These are phyloP conservation scores for Akanthomyces muscarius DNA, from an alignment of 2,329 filamentous ascomycete genomes.

Conservation along the genomic window DNA sequence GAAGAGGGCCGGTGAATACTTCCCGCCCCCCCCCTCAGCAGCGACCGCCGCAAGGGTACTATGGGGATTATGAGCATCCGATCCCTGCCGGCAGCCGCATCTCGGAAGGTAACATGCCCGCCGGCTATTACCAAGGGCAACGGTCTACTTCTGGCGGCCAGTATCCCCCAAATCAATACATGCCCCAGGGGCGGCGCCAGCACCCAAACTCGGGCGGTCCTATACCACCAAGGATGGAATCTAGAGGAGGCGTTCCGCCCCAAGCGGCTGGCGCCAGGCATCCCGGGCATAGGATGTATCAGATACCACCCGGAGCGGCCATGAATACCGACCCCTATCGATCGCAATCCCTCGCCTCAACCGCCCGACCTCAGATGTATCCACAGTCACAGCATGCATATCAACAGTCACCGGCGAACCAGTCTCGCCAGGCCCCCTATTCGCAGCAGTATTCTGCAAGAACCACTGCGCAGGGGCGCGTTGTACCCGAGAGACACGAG, in stretches of 20 bases:
- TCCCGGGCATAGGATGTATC: conserved; percentile 57
- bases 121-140: conserved; percentile 51
- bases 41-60: conserved; percentile 37
- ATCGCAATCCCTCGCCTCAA: conserved; percentile 85
- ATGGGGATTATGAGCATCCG: conserved; percentile 30
- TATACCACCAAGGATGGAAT: conserved; percentile 64
- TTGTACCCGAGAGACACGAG: conserved; percentile 87
- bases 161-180: conserved; percentile 41
- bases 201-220: conserved; percentile 40
- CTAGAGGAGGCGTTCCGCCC: conserved; percentile 46
- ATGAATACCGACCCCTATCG: conserved; percentile 82
- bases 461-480: conserved; percentile 85
- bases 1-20: conserved; percentile 49
- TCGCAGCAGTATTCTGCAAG: conserved; percentile 62
- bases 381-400: conserved; percentile 59
- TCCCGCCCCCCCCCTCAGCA: conserved; percentile 62
- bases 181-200: conserved; percentile 46
- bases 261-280: conserved; percentile 37
- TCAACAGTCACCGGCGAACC: conserved; percentile 63
- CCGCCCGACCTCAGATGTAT: conserved; percentile 69
- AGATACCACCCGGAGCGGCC: conserved; percentile 61
- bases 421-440: conserved; percentile 73
- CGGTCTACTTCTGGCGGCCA: conserved; percentile 48
- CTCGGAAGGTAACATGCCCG: conserved; percentile 42
- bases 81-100: conserved; percentile 29